phyloP scores from a whole-genome alignment of 768 basidiomycete species.

The Mycena alexandri region DNA sequence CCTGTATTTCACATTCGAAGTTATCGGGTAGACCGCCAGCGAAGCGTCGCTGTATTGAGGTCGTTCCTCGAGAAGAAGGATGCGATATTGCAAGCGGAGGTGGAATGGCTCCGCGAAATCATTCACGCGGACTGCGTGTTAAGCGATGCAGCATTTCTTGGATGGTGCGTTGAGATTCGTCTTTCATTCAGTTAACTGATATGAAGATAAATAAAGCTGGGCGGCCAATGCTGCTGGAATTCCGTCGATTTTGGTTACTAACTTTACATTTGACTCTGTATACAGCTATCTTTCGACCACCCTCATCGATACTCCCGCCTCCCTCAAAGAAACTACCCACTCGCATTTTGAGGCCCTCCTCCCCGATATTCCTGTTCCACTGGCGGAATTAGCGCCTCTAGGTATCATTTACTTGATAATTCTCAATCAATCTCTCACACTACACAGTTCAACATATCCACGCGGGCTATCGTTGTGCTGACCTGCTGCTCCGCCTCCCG shows the following conservation, averaged over 20 bases:
- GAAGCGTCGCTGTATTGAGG: conserved; percentile 73
- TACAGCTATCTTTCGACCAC: conserved; percentile 80
- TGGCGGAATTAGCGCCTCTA: conserved; percentile 64
- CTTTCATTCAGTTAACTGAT: not conserved
- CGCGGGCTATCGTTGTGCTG: conserved; percentile 76
- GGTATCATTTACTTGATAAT: conserved; percentile 7
- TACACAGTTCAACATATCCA: conserved; percentile 67
- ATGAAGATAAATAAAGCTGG: conserved; percentile 54
- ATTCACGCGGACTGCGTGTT: conserved; percentile 69
- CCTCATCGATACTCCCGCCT: conserved; percentile 55
- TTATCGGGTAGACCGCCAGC: conserved; percentile 79
- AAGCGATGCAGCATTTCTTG: conserved; percentile 84
- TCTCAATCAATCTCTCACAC: not conserved
- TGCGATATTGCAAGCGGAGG: conserved; percentile 65
- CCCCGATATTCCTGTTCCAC: conserved; percentile 69
- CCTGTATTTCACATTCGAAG: conserved; percentile 47
- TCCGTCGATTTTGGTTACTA: conserved; percentile 82
- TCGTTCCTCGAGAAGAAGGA: conserved; percentile 71
- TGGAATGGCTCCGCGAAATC: conserved; percentile 64
- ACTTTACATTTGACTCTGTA: conserved; percentile 89
- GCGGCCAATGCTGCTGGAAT: conserved; percentile 74
- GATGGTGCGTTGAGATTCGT: conserved; percentile 66
- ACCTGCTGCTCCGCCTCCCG: conserved; percentile 77
- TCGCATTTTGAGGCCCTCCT: conserved; percentile 47
- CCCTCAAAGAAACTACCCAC: conserved; percentile 32